These are phyloP conservation scores for Tarenaya hassleriana DNA, from an alignment of 345 rosid genomes.

Conservation along the genomic window DNA sequence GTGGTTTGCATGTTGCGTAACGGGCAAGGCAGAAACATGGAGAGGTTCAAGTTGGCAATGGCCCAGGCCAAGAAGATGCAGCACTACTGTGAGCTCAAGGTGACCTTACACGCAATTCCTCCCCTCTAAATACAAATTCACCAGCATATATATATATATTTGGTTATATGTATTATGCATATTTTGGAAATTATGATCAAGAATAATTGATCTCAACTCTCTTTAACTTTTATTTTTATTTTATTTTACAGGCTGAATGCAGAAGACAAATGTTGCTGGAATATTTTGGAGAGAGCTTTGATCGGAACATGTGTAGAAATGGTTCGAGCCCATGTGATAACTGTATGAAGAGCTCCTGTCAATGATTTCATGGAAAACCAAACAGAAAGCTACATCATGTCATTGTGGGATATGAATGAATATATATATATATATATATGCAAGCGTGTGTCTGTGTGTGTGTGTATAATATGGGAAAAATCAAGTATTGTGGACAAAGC, in stretches of 20 bases:
- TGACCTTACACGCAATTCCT: constrained; percentile 1
- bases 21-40: constrained; percentile 60
- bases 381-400: too few relatives aligned
- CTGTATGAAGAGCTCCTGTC: constrained; percentile 40
- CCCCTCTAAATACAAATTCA: too few relatives aligned
- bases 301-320: constrained; percentile 46
- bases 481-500: too few relatives aligned
- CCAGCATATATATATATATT: too few relatives aligned
- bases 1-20: constrained; percentile 83
- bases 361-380: too few relatives aligned
- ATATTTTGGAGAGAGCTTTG: constrained; percentile 77
- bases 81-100: constrained; percentile 85
- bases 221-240: constrained; percentile 11
- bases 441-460: too few relatives aligned
- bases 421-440: too few relatives aligned
- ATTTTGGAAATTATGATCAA: background rate
- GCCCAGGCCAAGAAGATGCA: constrained; percentile 90
- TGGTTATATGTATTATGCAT: too few relatives aligned
- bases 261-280: constrained; percentile 65
- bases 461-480: too few relatives aligned
- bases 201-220: background rate
- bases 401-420: too few relatives aligned
- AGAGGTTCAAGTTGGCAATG: constrained; percentile 69
- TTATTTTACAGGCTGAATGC: constrained; percentile 52
- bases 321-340: constrained; percentile 73